These are phyloP conservation scores for Ambrosiella cleistominuta DNA, from an alignment of 2,329 filamentous ascomycete genomes.

Conservation along the genomic window DNA sequence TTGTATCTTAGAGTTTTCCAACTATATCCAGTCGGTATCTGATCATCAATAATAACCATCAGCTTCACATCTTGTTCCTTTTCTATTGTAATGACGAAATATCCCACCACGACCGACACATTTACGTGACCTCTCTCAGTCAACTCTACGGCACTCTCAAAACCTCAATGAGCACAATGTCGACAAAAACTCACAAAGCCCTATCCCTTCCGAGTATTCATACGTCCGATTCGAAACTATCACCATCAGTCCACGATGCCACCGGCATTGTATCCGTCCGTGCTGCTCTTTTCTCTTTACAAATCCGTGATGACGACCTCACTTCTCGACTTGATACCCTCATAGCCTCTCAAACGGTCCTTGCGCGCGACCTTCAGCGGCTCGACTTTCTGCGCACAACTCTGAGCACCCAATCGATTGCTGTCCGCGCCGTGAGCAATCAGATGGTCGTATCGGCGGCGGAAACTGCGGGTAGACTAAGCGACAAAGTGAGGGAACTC, in stretches of 20 bases:
- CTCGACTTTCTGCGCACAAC: slow-evolving; percentile 80
- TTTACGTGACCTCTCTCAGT: too few relatives aligned
- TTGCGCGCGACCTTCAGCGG: slow-evolving; percentile 70
- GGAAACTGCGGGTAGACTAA: slow-evolving; percentile 69
- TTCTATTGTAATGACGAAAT: too few relatives aligned
- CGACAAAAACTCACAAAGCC: slow-evolving; percentile 1
- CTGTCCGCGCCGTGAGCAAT: slow-evolving; percentile 68
- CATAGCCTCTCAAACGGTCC: slow-evolving; percentile 66
- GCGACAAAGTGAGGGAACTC: slow-evolving; percentile 67
- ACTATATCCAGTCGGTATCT: too few relatives aligned
- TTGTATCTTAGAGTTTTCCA: too few relatives aligned
- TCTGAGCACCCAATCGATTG: slow-evolving; percentile 70
- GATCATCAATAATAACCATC: too few relatives aligned
- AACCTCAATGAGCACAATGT: not conserved
- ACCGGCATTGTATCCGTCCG: slow-evolving; percentile 64
- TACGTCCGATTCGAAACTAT: slow-evolving; percentile 14
- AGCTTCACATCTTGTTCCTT: too few relatives aligned
- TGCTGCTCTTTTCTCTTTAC: slow-evolving; percentile 55
- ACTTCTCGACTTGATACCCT: slow-evolving; percentile 59
- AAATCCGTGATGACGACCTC: slow-evolving; percentile 56
- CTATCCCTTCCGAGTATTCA: slow-evolving; percentile 10
- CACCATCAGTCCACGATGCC: slow-evolving; percentile 44
- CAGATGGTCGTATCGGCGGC: slow-evolving; percentile 80
- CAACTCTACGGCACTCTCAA: too few relatives aligned
- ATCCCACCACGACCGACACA: too few relatives aligned